Percentiles rank a stretch among this genome's conserved stretches.
These are phyloP conservation scores for Beauveria medogensis DNA, from an alignment of 2,329 filamentous ascomycete species.

Conservation along the genomic window DNA sequence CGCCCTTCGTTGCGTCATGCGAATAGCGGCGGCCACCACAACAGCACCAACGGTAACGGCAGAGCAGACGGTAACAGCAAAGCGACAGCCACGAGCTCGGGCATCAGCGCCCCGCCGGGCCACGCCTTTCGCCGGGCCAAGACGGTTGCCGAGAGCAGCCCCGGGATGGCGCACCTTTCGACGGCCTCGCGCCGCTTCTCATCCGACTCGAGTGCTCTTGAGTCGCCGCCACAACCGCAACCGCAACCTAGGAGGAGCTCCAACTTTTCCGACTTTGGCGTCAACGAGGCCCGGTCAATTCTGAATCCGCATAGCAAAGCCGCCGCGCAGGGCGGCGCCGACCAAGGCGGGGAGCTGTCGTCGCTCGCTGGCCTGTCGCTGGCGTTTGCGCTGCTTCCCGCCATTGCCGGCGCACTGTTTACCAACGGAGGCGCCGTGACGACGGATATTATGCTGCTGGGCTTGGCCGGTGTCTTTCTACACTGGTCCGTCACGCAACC, in stretches of 20 bases:
- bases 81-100: constrained; percentile 3
- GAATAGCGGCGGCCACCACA: background rate
- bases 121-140: constrained; percentile 34
- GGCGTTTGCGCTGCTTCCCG: constrained; percentile 75
- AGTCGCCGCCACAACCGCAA: constrained; percentile 18
- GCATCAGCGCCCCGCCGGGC: constrained; percentile 19
- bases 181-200: constrained; percentile 15
- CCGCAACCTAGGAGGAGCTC: constrained; percentile 59
- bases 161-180: constrained; percentile 17
- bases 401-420: constrained; percentile 77
- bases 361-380: constrained; percentile 76
- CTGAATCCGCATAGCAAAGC: constrained; percentile 43
- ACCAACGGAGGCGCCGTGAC: constrained; percentile 75
- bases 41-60: background rate
- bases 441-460: constrained; percentile 76
- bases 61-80: background rate
- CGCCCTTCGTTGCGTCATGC: constrained; percentile 7
- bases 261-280: constrained; percentile 66
- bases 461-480: constrained; percentile 73
- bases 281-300: constrained; percentile 62
- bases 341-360: constrained; percentile 43
- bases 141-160: constrained; percentile 29
- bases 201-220: constrained; percentile 20
- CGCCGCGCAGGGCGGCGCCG: constrained; percentile 10
- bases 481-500: constrained; percentile 89